Conservation (phyloP, 176 grass and related monocot species). For the Lolium multiflorum region DNA sequence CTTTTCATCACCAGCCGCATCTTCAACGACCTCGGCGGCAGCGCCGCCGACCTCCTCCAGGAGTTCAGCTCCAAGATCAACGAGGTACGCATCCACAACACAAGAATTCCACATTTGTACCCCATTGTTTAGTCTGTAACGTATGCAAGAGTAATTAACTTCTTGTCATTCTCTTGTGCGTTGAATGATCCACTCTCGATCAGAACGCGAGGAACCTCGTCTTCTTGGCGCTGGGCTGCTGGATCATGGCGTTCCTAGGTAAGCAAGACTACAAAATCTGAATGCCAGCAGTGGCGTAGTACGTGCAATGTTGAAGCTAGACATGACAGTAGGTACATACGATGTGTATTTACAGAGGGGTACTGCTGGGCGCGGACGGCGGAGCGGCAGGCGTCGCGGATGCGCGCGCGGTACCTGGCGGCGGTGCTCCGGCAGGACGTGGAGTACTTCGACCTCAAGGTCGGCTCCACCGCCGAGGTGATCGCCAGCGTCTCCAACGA, state of each 20-base stretch:
- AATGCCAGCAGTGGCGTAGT: background rate
- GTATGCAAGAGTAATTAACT: too few relatives aligned
- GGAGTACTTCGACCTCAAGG: conserved; percentile 90
- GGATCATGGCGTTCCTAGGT: conserved; percentile 84
- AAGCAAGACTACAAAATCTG: background rate
- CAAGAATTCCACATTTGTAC: too few relatives aligned
- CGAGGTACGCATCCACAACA: conserved; percentile 42
- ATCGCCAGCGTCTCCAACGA: conserved; percentile 84
- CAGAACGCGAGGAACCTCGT: conserved; percentile 67
- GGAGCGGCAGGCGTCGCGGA: conserved; percentile 76
- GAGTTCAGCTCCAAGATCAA: conserved; percentile 63
- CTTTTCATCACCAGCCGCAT: conserved; percentile 63
- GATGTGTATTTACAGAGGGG: conserved; percentile 47
- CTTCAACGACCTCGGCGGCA: conserved; percentile 74
- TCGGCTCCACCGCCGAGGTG: conserved; percentile 67
- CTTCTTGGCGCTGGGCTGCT: conserved; percentile 60
- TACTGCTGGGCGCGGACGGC: conserved; percentile 85
- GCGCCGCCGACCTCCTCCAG: background rate
- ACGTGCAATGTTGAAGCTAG: background rate
- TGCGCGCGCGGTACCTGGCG: conserved; percentile 70
- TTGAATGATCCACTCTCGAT: background rate
- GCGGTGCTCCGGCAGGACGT: conserved; percentile 86
- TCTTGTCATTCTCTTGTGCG: too few relatives aligned
- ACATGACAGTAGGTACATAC: too few relatives aligned
- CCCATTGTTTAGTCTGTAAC: too few relatives aligned